phyloP scores from a whole-genome alignment of 2,329 filamentous ascomycete species.

The Talaromyces sp. region DNA sequence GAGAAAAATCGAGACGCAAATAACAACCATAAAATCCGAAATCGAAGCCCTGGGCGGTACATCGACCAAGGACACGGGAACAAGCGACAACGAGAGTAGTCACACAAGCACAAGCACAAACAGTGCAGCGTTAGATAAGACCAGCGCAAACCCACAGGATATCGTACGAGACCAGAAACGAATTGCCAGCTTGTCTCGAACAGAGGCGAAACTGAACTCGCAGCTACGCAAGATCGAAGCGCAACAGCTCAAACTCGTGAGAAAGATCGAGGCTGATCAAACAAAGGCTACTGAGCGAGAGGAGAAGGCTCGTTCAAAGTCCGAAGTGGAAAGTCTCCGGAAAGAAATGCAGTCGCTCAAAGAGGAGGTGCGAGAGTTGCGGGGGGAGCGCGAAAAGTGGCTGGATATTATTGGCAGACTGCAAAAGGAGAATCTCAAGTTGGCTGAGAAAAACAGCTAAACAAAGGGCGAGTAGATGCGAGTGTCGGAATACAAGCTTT shows the following conservation, averaged over 20 bases:
- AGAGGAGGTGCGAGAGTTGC: constrained; percentile 44
- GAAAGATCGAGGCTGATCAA: constrained; percentile 34
- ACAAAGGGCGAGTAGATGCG: not conserved
- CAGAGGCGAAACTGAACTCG: constrained; percentile 32
- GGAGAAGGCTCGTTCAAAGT: constrained; percentile 36
- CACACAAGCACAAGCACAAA: constrained; percentile 6
- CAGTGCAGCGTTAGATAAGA: constrained; percentile 1
- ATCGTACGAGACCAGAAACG: constrained; percentile 23
- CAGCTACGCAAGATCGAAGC: constrained; percentile 39
- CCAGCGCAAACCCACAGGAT: not conserved
- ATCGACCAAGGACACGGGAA: not conserved
- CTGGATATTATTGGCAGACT: constrained; percentile 49
- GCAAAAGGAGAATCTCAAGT: constrained; percentile 42
- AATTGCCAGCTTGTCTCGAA: constrained; percentile 23
- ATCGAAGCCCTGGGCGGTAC: constrained; percentile 23
- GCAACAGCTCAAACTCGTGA: constrained; percentile 34
- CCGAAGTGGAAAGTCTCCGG: constrained; percentile 43
- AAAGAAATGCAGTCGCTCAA: constrained; percentile 43
- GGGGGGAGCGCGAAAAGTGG: constrained; percentile 47
- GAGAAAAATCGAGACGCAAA: constrained; percentile 31
- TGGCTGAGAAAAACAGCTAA: not conserved
- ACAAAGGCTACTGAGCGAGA: constrained; percentile 37
- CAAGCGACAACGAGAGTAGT: constrained; percentile 10
- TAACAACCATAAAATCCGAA: constrained; percentile 31
- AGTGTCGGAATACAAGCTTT: not conserved